Evolutionary conservation across 2,329 filamentous ascomycete genomes (phyloP), one percentile per base, ranked within the genome.

Genomic region (Berkeleyomyces rouxiae): DNA sequence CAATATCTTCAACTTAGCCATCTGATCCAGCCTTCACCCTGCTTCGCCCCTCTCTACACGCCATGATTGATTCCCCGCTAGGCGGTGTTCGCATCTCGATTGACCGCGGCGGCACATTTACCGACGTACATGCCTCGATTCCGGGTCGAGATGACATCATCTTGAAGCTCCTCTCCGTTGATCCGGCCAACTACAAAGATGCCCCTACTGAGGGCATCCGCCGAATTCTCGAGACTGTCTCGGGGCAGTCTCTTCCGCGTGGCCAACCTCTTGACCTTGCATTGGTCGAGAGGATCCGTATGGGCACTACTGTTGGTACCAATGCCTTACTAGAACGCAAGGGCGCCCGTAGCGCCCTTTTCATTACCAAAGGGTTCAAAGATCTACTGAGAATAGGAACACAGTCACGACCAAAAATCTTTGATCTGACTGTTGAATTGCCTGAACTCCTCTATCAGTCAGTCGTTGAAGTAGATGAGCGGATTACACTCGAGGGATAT

Each of bases 231-330:
- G 86, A 85, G 67, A 84, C 83, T 68, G 95, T 95, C 72, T 82
- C 84, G 1, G 79, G 80, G 61, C 79, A 80, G 64, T 85, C 92
- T 3, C 90, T 95, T 53, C 88, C 88, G 3, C 84, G 90, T 58
- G 90, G 89, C 36, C 78, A 90, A 70, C 77, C 87, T 0, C 76
- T 96, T 7, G 90, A 96, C 72, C 96, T 90, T 0, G 82, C 84
- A 16, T 76, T 84, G 69, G 95, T 96, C 68, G 88, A 93, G 68
- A 90, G 87, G 62, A 96, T 96, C 71, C 86, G 91, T 58, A 96
- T 96, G 91, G 91, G 91, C 53, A 96, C 91, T 1, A 96, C 91
- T 0, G 90, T 96, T 10, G 91, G 91, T 7, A 96, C 91, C 0
- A 96, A 96, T 72, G 91, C 91, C 0, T 74, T 96, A 63, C 78